Evolutionary conservation across 345 rosid genomes (phyloP).

Genomic region (Eucalyptus leucophloia): DNA sequence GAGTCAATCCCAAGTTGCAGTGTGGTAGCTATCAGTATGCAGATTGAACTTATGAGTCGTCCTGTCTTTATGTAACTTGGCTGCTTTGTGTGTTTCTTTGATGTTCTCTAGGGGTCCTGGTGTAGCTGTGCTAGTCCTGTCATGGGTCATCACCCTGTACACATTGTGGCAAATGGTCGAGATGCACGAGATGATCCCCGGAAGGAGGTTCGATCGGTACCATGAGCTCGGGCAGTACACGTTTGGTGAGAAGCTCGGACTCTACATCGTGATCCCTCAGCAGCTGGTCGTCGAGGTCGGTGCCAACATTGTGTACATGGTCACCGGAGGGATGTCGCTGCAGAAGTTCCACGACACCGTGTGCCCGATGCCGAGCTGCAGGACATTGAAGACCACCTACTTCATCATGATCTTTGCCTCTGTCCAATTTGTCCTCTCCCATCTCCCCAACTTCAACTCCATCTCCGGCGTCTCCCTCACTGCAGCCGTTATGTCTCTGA

Average conservation of each 20-base stretch:
- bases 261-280: conserved; percentile 69
- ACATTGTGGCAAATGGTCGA: conserved; percentile 89
- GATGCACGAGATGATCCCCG: conserved; percentile 84
- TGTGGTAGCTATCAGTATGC: not conserved
- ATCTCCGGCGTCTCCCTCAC: too few species aligned
- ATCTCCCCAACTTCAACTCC: too few species aligned
- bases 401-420: too few species aligned
- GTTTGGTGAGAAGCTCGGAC: conserved; percentile 71
- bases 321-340: conserved; percentile 67
- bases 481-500: too few species aligned
- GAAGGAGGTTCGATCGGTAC: conserved; percentile 59
- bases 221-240: conserved; percentile 74
- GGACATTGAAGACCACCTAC: not conserved
- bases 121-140: conserved; percentile 23
- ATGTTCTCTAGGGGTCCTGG: conserved; percentile 41
- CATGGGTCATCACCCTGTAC: conserved; percentile 40
- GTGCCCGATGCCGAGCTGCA: conserved; percentile 10
- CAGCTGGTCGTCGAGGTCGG: conserved; percentile 55
- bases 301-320: conserved; percentile 67
- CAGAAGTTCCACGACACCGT: conserved; percentile 41
- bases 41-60: not conserved
- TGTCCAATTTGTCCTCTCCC: too few species aligned
- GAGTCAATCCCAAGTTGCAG: not conserved
- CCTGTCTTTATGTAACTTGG: not conserved
- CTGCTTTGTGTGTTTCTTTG: not conserved